Percentiles rank a stretch among this genome's conserved stretches.
These are phyloP conservation scores for Crotalaria pallida DNA, from an alignment of 306 rosid species.

Conservation along the genomic window DNA sequence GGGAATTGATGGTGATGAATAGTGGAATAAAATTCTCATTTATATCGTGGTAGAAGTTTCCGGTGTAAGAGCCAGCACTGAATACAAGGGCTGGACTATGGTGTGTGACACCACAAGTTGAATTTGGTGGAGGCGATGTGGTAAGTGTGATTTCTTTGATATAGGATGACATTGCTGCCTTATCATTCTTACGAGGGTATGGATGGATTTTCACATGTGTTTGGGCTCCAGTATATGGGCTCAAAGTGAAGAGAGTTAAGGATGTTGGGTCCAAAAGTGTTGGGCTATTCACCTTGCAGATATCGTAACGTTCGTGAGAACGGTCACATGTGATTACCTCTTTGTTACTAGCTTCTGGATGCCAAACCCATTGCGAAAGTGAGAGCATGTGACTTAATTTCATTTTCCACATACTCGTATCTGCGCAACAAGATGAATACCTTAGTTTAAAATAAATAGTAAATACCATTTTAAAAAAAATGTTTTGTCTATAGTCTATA, in stretches of 20 bases:
- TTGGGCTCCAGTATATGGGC: background rate
- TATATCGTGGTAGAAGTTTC: conserved; percentile 52
- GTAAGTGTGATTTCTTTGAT: conserved; percentile 32
- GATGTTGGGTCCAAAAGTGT: conserved; percentile 26
- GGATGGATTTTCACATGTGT: conserved; percentile 30
- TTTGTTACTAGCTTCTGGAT: background rate
- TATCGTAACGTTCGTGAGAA: conserved; percentile 19
- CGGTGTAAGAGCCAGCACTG: conserved; percentile 45
- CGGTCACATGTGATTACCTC: conserved; percentile 32
- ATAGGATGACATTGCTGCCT: conserved; percentile 15
- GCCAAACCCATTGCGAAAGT: background rate
- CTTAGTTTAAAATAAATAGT: background rate
- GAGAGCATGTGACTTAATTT: no score
- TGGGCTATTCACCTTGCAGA: conserved; percentile 35
- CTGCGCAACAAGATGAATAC: background rate
- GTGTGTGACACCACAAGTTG: conserved; percentile 28
- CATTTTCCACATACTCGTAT: background rate
- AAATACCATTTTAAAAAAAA: background rate
- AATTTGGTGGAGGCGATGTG: conserved; percentile 26
- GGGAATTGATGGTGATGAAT: conserved; percentile 41
- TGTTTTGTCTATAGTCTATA: no score
- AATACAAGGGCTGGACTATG: conserved; percentile 42
- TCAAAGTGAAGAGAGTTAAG: conserved; percentile 24
- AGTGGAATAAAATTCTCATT: conserved; percentile 52
- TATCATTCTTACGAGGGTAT: conserved; percentile 42